Evolutionary conservation across 139 green algal species (phyloP).

Genomic region (Ettlia oleoabundans): DNA sequence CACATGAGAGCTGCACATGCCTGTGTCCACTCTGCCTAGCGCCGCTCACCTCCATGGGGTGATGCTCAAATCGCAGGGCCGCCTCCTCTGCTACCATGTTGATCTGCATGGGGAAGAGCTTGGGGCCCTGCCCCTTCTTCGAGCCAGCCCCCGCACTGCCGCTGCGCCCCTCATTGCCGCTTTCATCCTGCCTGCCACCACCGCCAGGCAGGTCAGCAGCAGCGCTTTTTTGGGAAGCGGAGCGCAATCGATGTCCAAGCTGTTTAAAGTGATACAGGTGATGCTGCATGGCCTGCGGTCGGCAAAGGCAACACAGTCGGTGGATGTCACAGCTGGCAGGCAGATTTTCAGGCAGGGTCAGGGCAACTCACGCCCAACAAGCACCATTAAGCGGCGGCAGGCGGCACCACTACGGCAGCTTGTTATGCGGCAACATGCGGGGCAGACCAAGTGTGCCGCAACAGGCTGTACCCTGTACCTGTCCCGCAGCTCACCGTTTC

Average conservation of each 20-base stretch:
- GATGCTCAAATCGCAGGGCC: constrained; percentile 66
- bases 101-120: constrained; percentile 56
- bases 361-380: too few relatives aligned
- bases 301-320: too few relatives aligned
- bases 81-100: constrained; percentile 43
- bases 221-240: too few relatives aligned
- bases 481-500: constrained; percentile 55
- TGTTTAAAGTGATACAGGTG: constrained; percentile 10
- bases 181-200: not conserved
- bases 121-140: not conserved
- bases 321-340: too few relatives aligned
- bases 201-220: too few relatives aligned
- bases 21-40: too few relatives aligned
- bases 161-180: constrained; percentile 21
- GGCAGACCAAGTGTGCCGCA: not conserved
- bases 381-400: too few relatives aligned
- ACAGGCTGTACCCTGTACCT: not conserved
- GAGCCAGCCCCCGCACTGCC: not conserved
- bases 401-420: too few relatives aligned
- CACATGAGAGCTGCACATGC: too few relatives aligned
- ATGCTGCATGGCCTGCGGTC: constrained; percentile 33
- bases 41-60: constrained; percentile 66
- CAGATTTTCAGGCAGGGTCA: not conserved
- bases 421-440: not conserved
- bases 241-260: not conserved